Conservation (phyloP, 768 basidiomycete genomes). For the Kondoa malvinella region DNA sequence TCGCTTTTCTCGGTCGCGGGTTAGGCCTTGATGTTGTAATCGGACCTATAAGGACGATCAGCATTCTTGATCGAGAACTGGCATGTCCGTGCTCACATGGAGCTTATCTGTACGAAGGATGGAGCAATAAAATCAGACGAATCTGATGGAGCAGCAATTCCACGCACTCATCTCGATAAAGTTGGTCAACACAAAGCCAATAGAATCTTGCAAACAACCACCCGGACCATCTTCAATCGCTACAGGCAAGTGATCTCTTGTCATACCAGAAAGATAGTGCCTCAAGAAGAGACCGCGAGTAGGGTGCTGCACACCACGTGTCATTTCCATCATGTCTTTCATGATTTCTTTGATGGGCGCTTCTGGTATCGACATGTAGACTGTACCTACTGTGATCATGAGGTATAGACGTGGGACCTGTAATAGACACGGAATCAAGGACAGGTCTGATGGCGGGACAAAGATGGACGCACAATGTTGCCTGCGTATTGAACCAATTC, state of each 20-base stretch:
- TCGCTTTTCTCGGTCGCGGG: slow-evolving; percentile 88
- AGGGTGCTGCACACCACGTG: slow-evolving; percentile 89
- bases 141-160: no score
- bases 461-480: slow-evolving; percentile 44
- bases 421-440: background rate
- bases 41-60: slow-evolving; percentile 63
- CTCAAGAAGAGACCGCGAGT: slow-evolving; percentile 85
- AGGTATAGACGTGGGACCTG: slow-evolving; percentile 58
- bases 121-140: no score
- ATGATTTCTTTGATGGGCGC: slow-evolving; percentile 98
- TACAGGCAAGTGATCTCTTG: slow-evolving; percentile 84
- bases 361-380: slow-evolving; percentile 96
- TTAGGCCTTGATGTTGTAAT: slow-evolving; percentile 92
- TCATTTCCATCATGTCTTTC: slow-evolving; percentile 99
- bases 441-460: background rate
- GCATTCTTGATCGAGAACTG: background rate
- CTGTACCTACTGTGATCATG: slow-evolving; percentile 98
- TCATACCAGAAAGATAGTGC: slow-evolving; percentile 93
- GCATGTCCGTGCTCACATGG: background rate
- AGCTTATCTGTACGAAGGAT: background rate
- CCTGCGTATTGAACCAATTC: slow-evolving; percentile 99
- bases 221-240: slow-evolving; percentile 66
- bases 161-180: slow-evolving; percentile 89
- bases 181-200: slow-evolving; percentile 86
- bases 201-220: slow-evolving; percentile 88